Conservation (phyloP, 345 rosid genomes). For the Bruguiera gymnorhiza region DNA sequence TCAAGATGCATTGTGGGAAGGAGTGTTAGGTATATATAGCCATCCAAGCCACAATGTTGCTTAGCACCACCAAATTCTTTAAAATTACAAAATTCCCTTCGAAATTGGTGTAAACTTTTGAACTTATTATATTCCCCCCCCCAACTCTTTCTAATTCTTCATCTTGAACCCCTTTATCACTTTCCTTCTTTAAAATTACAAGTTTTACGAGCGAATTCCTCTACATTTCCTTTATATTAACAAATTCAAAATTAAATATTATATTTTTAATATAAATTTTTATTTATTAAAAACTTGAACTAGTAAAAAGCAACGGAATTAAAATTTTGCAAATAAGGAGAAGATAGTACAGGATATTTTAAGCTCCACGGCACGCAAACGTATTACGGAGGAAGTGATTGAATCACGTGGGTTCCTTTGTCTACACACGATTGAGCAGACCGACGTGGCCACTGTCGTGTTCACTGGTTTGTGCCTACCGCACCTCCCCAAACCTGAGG, state of each 20-base stretch:
- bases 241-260: too few relatives aligned
- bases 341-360: conserved; percentile 25
- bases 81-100: too few relatives aligned
- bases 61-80: too few relatives aligned
- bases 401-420: conserved; percentile 29
- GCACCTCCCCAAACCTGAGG: conserved; percentile 3
- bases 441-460: conserved; percentile 29
- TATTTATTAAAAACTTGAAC: not conserved
- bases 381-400: conserved; percentile 3
- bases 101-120: too few relatives aligned
- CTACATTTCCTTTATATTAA: too few relatives aligned
- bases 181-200: too few relatives aligned
- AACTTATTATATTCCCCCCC: too few relatives aligned
- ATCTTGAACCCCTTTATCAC: too few relatives aligned
- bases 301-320: not conserved
- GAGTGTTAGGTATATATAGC: too few relatives aligned
- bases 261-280: not conserved
- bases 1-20: rapidly evolving
- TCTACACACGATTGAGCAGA: conserved; percentile 18
- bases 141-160: too few relatives aligned
- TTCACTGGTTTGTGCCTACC: conserved; percentile 5
- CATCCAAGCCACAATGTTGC: too few relatives aligned
- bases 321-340: not conserved
- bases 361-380: conserved; percentile 29
- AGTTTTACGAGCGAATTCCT: too few relatives aligned